These are phyloP conservation scores for Sarcomyxa edulis DNA, from an alignment of 768 basidiomycete species.

Conservation along the genomic window DNA sequence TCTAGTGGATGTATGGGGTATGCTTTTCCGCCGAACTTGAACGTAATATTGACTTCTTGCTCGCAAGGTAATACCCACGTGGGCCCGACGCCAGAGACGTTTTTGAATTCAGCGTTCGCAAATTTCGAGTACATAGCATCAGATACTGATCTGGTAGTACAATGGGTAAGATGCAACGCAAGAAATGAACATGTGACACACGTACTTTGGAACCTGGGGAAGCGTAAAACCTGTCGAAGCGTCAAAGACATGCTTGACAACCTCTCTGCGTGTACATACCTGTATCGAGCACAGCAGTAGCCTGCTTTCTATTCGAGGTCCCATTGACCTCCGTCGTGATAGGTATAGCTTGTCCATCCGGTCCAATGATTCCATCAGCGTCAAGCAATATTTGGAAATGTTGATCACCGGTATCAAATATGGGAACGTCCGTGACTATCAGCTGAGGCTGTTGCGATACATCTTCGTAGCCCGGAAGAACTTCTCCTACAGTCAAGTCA, in stretches of 20 bases:
- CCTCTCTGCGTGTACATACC: slow-evolving; percentile 66
- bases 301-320: slow-evolving; percentile 34
- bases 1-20: slow-evolving; percentile 69
- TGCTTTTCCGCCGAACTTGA: slow-evolving; percentile 50
- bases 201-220: no score
- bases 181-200: slow-evolving; percentile 6
- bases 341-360: slow-evolving; percentile 46
- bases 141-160: slow-evolving; percentile 36
- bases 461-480: slow-evolving; percentile 41
- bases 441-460: slow-evolving; percentile 49
- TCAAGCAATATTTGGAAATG: slow-evolving; percentile 51
- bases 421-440: slow-evolving; percentile 30
- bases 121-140: slow-evolving; percentile 58
- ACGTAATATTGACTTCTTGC: slow-evolving; percentile 58
- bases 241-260: slow-evolving; percentile 35
- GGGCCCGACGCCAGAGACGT: slow-evolving; percentile 32
- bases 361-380: slow-evolving; percentile 54
- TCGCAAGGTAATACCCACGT: slow-evolving; percentile 63
- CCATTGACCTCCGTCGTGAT: slow-evolving; percentile 40
- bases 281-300: slow-evolving; percentile 62
- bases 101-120: slow-evolving; percentile 43
- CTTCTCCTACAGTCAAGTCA: slow-evolving; percentile 57
- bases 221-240: neutral
- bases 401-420: slow-evolving; percentile 7
- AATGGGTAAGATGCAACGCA: slow-evolving; percentile 11